Percentiles rank a stretch among this genome's conserved stretches.
Evolutionary conservation across 148 eudicot genomes (phyloP).

Genomic region (Diospyros kaki): DNA sequence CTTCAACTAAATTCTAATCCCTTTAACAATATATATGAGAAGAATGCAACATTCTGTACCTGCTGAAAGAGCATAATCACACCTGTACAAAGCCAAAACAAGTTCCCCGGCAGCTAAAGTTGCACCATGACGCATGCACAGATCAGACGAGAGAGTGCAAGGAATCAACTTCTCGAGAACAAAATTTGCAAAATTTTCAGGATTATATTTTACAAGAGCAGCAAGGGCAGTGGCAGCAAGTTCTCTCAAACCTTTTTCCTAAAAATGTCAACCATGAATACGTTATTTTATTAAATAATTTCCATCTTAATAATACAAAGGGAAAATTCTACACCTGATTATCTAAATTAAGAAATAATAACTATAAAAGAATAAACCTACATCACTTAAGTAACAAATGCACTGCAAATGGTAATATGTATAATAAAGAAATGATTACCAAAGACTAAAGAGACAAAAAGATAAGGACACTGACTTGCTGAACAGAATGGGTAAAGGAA

Average conservation of each 20-base stretch:
- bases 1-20: background rate
- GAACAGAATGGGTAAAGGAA: too few species aligned
- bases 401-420: constrained; percentile 2
- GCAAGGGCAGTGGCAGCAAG: constrained; percentile 87
- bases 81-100: constrained; percentile 61
- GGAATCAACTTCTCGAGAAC: constrained; percentile 70
- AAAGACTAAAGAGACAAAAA: background rate
- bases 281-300: background rate
- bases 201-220: constrained; percentile 76
- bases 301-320: constrained; percentile 2
- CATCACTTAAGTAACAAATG: background rate
- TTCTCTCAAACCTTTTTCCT: constrained; percentile 96
- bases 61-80: constrained; percentile 54
- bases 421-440: background rate
- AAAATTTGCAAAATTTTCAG: constrained; percentile 63
- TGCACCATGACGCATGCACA: constrained; percentile 97
- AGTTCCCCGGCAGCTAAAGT: constrained; percentile 88
- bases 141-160: constrained; percentile 86
- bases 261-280: constrained; percentile 21
- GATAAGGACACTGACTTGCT: background rate
- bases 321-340: background rate
- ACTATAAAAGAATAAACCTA: background rate
- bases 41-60: constrained; percentile 38
- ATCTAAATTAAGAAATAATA: background rate
- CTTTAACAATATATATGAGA: background rate